phyloP scores from a whole-genome alignment of 2,329 filamentous ascomycete genomes.

The Bimuria novae-zelandiae region DNA sequence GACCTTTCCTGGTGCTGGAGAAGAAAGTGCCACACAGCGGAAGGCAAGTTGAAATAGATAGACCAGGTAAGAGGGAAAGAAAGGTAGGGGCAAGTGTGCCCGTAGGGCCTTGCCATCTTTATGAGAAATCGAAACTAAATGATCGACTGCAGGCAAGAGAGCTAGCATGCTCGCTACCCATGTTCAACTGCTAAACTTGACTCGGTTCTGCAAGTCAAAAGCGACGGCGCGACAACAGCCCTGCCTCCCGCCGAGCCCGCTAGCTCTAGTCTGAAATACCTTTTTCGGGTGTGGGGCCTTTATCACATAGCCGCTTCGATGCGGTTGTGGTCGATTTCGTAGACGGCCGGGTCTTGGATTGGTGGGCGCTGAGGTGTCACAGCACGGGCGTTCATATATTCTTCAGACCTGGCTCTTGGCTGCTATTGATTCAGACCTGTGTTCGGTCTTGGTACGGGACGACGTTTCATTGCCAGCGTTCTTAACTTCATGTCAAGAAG shows the following conservation, averaged over 20 bases:
- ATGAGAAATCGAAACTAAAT: not conserved
- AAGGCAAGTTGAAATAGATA: too few species aligned
- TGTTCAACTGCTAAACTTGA: not conserved
- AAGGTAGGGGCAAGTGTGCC: slow-evolving; percentile 13
- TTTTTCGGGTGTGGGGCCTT: not conserved
- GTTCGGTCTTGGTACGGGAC: too few species aligned
- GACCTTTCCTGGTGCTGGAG: too few species aligned
- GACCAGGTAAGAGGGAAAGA: slow-evolving; percentile 21
- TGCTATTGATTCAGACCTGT: too few species aligned
- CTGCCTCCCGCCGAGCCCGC: not conserved
- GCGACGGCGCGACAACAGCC: slow-evolving; percentile 2
- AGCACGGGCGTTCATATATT: too few species aligned
- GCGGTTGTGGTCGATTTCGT: not conserved
- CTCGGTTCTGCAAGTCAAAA: not conserved
- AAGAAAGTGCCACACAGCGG: too few species aligned
- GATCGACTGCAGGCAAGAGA: not conserved
- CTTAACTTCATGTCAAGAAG: too few species aligned
- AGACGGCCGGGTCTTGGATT: not conserved
- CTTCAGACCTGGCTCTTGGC: too few species aligned
- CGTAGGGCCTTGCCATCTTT: slow-evolving; percentile 5
- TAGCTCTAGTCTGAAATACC: not conserved
- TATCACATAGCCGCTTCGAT: not conserved
- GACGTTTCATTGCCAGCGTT: too few species aligned
- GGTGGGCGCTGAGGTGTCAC: not conserved
- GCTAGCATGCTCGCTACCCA: not conserved